Conservation (phyloP, 352 stramenopile species). For the Vaucheria bursata region DNA sequence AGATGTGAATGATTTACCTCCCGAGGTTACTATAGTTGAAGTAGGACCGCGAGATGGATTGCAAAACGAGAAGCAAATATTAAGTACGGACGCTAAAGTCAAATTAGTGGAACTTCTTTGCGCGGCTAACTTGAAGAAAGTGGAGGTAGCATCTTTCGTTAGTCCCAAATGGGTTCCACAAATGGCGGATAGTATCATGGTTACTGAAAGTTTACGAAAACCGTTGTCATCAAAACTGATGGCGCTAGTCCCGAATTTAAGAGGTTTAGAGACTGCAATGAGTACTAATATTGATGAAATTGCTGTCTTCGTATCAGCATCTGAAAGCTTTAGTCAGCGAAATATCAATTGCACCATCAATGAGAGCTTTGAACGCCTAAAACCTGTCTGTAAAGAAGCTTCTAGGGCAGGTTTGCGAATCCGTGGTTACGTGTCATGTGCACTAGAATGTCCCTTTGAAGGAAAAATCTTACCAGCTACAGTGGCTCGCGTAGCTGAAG, state of each 20-base stretch:
- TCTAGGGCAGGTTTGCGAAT: constrained; percentile 67
- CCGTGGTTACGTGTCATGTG: constrained; percentile 88
- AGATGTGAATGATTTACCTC: not conserved
- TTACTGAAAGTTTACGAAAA: constrained; percentile 69
- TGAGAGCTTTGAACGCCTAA: constrained; percentile 84
- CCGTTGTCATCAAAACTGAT: constrained; percentile 70
- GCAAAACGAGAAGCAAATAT: constrained; percentile 77
- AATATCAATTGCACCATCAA: constrained; percentile 95
- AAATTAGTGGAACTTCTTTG: constrained; percentile 63
- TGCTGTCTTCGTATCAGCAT: constrained; percentile 87
- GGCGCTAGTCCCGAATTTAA: constrained; percentile 81
- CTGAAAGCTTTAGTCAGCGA: constrained; percentile 83
- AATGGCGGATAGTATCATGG: constrained; percentile 81
- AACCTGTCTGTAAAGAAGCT: constrained; percentile 70
- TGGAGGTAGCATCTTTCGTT: constrained; percentile 89
- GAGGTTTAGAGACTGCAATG: constrained; percentile 54
- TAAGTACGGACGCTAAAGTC: constrained; percentile 74
- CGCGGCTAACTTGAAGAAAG: constrained; percentile 68
- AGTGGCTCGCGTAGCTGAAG: constrained; percentile 55
- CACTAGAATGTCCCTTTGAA: constrained; percentile 92
- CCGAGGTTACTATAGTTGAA: constrained; percentile 24
- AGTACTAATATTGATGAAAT: constrained; percentile 51
- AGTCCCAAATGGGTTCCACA: constrained; percentile 92
- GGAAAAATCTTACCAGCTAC: constrained; percentile 63
- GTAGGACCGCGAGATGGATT: constrained; percentile 88